Base-by-base conservation (phyloP, 2,329 filamentous ascomycete genomes). In the Salinomyces thailandicus region DNA sequence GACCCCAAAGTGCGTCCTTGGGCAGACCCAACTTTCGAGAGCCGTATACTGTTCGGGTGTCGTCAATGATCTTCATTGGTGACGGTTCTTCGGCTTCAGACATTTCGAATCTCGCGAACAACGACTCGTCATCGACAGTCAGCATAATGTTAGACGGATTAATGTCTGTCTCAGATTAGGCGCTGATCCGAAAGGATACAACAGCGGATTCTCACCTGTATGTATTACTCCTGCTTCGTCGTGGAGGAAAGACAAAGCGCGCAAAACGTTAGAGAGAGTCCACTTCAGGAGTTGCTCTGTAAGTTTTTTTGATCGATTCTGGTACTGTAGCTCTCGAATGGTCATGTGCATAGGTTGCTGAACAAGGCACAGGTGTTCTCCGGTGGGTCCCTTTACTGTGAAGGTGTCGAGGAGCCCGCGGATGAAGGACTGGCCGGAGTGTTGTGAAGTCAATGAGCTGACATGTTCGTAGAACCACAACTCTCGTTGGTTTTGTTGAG, bases 361-460 rank as follows among this genome's bases (percentile, higher is more conserved):
- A 4, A 26, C 22, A 26, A 26, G 22, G n/a, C 22, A 26, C 22
- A 26, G 22, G n/a, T 26, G 22, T n/a, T 26, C n/a, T 8, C 22
- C 22, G n/a, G 22, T 4, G 9, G 22, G 22, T 9, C 22, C 22
- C 9, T n/a, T 26, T 9, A 26, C n/a, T n/a, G 9, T n/a, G 22
- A 26, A 26, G 9, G 22, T 26, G 9, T 26, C 22, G n/a, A 26
- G 22, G 9, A 26, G 22, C 9, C 22, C 22, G n/a, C 22, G 22
- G n/a, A 26, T 26, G n/a, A 9, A 26, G 9, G 22, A 8, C 22
- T 26, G 22, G n/a, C 22, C 22, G n/a, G n/a, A n/a, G n/a, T 26
- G 35, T 18, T 36, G 16, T 31, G 35, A 8, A 31, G 18, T 6
- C 30, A 28, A 18, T 20, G 35, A 13, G 27, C 24, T 11, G 27